Base-by-base conservation (phyloP, 768 basidiomycete genomes). In the Suillus weaverae region DNA sequence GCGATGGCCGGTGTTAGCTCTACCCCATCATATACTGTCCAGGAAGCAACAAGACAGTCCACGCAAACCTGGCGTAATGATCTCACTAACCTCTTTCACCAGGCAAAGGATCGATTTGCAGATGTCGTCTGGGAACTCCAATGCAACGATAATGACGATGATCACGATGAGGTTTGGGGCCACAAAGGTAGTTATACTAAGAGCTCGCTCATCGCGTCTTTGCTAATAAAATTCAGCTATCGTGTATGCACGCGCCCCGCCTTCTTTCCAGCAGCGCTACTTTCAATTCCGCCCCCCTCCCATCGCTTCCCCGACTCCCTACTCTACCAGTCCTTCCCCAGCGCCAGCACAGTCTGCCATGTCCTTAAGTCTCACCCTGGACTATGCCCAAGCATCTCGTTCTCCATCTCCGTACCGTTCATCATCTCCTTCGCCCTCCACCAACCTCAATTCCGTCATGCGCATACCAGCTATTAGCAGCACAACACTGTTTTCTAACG, bases 71-170 rank as follows among this genome's bases (percentile, higher is more conserved):
- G 96, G 96, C 90, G 93, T 70, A 74, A 76, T n/a, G 89, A 98
- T 79, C 84, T 98, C 5, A 84, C 87, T 64, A 71, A 81, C 7
- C 84, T 98, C 46, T 96, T 94, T 76, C 83, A 84, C 68, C 82
- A 88, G 61, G 90, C 95, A n/a, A 91, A 91, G 76, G 92, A 96
- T 66, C 84, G 94, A 63, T 99, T 95, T 72, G 91, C 92, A n/a
- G 97, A 99, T 79, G 95, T 99, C 60, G 88, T 94, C n/a, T 99
- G 97, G 96, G 87, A 89, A 74, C 81, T 89, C 22, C 86, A 85
- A 38, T 84, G 84, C 60, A 82, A 83, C 65, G 80, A 77, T 62
- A 71, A 77, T 59, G 83, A 84, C 63, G 86, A 90, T 68, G 70
- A 77, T 35, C 69, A 72, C 4, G 87, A 85, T 18, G 81, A 83